Evolutionary conservation across 306 rosid genomes (phyloP).

Genomic region (Luffa acutangula): DNA sequence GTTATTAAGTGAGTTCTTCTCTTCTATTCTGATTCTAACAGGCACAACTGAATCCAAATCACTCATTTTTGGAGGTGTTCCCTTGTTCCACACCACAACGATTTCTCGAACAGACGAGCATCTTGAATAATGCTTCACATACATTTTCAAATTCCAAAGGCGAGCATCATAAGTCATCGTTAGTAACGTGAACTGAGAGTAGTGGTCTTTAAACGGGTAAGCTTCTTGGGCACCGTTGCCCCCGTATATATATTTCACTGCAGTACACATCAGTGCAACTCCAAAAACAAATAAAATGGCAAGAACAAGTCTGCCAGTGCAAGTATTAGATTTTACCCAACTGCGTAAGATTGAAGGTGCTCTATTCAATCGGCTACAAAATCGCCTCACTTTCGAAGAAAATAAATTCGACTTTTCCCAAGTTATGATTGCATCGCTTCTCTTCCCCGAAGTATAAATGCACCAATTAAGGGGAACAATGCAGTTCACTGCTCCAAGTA

Average conservation of each 20-base stretch:
- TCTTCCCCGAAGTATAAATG: constrained; percentile 49
- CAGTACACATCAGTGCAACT: constrained; percentile 65
- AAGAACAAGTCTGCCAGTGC: constrained; percentile 74
- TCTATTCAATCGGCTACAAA: constrained; percentile 79
- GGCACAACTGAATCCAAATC: constrained; percentile 91
- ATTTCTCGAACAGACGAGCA: constrained; percentile 90
- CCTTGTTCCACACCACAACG: constrained; percentile 98
- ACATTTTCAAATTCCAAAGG: constrained; percentile 91
- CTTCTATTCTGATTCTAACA: constrained; percentile 66
- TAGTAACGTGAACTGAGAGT: constrained; percentile 83
- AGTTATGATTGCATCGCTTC: constrained; percentile 31
- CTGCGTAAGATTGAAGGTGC: constrained; percentile 55
- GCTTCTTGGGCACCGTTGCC: constrained; percentile 94
- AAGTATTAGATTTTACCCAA: constrained; percentile 56
- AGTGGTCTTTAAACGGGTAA: constrained; percentile 55
- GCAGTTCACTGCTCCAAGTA: constrained; percentile 80
- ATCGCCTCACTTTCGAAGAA: constrained; percentile 53
- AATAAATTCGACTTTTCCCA: constrained; percentile 64
- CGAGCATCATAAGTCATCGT: constrained; percentile 98
- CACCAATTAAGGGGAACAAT: constrained; percentile 76
- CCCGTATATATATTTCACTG: constrained; percentile 63
- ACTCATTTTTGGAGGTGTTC: constrained; percentile 55
- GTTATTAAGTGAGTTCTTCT: constrained; percentile 73
- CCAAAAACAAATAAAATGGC: constrained; percentile 42
- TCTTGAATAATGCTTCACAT: constrained; percentile 80